These are phyloP conservation scores for Fusarium armeniacum DNA, from an alignment of 2,329 filamentous ascomycete species.

Conservation along the genomic window DNA sequence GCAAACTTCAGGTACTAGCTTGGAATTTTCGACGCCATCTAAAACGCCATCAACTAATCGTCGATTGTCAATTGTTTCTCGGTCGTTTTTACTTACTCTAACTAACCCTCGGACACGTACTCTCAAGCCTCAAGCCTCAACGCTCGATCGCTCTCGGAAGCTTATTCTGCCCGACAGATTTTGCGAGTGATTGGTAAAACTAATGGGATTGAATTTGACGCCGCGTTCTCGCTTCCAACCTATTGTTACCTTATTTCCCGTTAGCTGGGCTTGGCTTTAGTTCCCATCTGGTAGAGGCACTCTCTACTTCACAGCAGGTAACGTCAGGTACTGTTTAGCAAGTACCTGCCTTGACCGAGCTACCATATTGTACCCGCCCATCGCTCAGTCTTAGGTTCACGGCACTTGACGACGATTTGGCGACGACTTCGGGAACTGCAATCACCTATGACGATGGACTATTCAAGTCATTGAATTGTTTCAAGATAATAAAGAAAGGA, in stretches of 20 bases:
- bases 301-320: not conserved
- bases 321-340: not conserved
- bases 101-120: not conserved
- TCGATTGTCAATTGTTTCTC: constrained; percentile 7
- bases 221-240: constrained; percentile 6
- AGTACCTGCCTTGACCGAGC: not conserved
- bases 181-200: constrained; percentile 7
- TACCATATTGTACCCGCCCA: not conserved
- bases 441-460: constrained; percentile 19
- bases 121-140: constrained; percentile 2
- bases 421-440: constrained; percentile 18
- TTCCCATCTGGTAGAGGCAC: constrained; percentile 3
- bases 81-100: not conserved
- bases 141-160: constrained; percentile 11
- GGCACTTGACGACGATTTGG: constrained; percentile 19
- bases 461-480: not conserved
- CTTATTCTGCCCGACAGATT: constrained; percentile 10
- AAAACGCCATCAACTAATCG: constrained; percentile 29
- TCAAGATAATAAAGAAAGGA: constrained; percentile 3
- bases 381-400: constrained; percentile 15
- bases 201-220: constrained; percentile 1
- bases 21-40: constrained; percentile 17
- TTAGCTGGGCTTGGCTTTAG: constrained; percentile 29
- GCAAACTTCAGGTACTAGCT: constrained; percentile 18
- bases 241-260: constrained; percentile 9